Evolutionary conservation across 2,329 filamentous ascomycete species (phyloP).

Genomic region (Xylaria sp.): DNA sequence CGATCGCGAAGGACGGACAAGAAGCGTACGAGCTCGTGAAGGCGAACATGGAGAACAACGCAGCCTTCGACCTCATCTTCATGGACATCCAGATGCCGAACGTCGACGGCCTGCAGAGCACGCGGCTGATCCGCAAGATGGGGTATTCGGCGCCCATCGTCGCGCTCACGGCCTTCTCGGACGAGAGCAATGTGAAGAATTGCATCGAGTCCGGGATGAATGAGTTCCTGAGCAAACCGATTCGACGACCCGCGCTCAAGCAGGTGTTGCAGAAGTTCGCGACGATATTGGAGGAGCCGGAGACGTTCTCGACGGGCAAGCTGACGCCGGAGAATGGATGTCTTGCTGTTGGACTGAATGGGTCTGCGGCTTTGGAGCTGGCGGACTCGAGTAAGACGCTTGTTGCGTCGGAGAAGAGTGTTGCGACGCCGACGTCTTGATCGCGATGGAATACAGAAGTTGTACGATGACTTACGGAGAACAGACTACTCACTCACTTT

Average conservation of each 20-base stretch:
- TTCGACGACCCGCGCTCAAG: conserved; percentile 77
- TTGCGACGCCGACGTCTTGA: too few relatives aligned
- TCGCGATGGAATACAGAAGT: too few relatives aligned
- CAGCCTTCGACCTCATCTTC: conserved; percentile 80
- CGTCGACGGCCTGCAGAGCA: conserved; percentile 82
- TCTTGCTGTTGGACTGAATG: background rate
- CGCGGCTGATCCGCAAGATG: conserved; percentile 75
- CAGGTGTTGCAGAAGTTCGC: conserved; percentile 80
- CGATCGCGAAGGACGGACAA: conserved; percentile 78
- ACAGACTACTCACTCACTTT: too few relatives aligned
- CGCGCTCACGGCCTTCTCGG: conserved; percentile 81
- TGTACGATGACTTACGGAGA: too few relatives aligned
- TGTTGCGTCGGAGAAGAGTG: too few relatives aligned
- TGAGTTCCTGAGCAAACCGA: conserved; percentile 73
- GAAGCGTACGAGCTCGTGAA: conserved; percentile 85
- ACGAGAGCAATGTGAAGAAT: conserved; percentile 82
- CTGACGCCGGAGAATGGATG: conserved; percentile 24
- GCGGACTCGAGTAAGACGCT: too few relatives aligned
- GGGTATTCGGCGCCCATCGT: conserved; percentile 87
- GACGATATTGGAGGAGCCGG: conserved; percentile 69
- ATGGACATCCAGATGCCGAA: conserved; percentile 98
- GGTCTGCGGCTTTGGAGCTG: background rate
- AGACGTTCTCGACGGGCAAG: conserved; percentile 35
- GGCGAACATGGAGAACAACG: conserved; percentile 67
- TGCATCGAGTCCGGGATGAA: conserved; percentile 89